These are phyloP conservation scores for Leccinum disarticulatum DNA, from an alignment of 768 basidiomycete genomes.

Conservation along the genomic window DNA sequence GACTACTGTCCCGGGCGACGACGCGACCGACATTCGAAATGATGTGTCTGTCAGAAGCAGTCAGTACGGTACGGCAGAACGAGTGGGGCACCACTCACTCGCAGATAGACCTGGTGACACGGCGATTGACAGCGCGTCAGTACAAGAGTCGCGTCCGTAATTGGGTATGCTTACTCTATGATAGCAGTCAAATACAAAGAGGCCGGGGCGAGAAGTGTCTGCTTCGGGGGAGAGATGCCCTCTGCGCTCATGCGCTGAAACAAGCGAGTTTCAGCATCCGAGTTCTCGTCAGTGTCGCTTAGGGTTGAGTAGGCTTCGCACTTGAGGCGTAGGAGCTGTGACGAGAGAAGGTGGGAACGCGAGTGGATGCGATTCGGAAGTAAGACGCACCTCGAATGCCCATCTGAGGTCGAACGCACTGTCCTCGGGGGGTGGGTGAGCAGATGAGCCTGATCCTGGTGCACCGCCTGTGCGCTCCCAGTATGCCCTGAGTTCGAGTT, in stretches of 20 bases:
- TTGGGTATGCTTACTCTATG: conserved; percentile 68
- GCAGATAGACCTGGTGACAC: conserved; percentile 68
- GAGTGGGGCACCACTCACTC: conserved; percentile 55
- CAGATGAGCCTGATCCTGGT: conserved; percentile 27
- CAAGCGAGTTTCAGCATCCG: conserved; percentile 58
- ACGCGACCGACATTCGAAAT: conserved; percentile 83
- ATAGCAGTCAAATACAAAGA: conserved; percentile 91
- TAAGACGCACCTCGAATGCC: conserved; percentile 63
- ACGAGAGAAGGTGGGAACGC: conserved; percentile 9
- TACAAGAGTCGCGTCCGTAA: conserved; percentile 18
- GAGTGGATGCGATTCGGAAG: background rate
- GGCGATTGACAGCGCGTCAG: conserved; percentile 24
- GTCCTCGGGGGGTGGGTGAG: conserved; percentile 42
- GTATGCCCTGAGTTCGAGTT: conserved; percentile 88
- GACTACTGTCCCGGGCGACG: conserved; percentile 81
- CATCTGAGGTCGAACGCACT: conserved; percentile 69
- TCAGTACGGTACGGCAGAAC: conserved; percentile 1
- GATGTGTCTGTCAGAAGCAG: conserved; percentile 59
- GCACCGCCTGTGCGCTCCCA: conserved; percentile 66
- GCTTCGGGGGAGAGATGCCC: conserved; percentile 51
- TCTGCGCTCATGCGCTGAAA: conserved; percentile 58
- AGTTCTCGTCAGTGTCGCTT: conserved; percentile 78
- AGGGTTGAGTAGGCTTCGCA: conserved; percentile 87
- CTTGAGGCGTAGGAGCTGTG: conserved; percentile 75
- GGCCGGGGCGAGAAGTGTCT: conserved; percentile 70